Base-by-base conservation (phyloP, 2,329 filamentous ascomycete species). In the Penicillium sp. region DNA sequence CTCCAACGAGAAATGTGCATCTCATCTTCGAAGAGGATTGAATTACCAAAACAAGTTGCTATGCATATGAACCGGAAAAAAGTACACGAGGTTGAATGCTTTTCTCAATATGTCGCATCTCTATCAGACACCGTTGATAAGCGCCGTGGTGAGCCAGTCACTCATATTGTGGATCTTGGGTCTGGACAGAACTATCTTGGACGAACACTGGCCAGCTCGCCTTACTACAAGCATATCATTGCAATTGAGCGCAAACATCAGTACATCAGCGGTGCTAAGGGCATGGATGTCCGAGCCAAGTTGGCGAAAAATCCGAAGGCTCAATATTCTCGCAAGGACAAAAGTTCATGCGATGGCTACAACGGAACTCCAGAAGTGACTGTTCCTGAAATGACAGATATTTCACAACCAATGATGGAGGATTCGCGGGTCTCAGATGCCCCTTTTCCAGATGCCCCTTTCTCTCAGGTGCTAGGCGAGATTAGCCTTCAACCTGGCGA, bases 1-100 rank as follows among this genome's bases (percentile, higher is more conserved):
- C 72, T 96, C 24, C 69, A 71, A 13, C 76, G 89, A 32, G 74
- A 80, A 21, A 34, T 45, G 28, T 8, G 2, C 2, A 28, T 2
- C 10, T 34, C 49, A 8, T 22, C 43, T 5, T 41, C 61, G 15
- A 49, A 60, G 19, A 69, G 56, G 28, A 58, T 49, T 70, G 79
- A 48, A 75, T 57, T 95, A 21, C 82, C 88, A 4, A 78, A 82
- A 43, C 79, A 84, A 58, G 80, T 95, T 15, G 80, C 87, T 0
- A 79, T 95, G n/a, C 93, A 93, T 3, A 98, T 98, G 93, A 95
- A 88, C 54, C 80, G 85, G n/a, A 98, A 98, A 68, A 98, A 98
- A 70, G 78, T 88, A 2, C 93, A 98, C 64, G 93, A 98, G 72
- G 93, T 97, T 32, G 80, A 83, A 53, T 83, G 91, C 63, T 96